Conservation (phyloP, 1,284 basidiomycete genomes). For the Sparassis latifolia region DNA sequence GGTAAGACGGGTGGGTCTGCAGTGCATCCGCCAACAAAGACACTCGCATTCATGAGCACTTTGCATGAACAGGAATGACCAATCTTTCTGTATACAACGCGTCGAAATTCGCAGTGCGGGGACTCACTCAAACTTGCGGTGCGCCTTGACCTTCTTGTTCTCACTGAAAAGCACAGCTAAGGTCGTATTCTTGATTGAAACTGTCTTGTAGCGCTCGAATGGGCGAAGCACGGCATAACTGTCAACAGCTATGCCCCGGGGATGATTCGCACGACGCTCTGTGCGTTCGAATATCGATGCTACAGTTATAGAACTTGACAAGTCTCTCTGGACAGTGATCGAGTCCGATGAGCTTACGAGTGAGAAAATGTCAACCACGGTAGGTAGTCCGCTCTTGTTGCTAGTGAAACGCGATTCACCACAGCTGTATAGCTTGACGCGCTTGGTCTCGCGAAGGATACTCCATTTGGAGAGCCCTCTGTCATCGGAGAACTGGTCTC, state of each 20-base stretch:
- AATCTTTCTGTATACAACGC: conserved; percentile 10
- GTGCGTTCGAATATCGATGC: background rate
- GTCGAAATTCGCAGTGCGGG: conserved; percentile 25
- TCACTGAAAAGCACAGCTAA: background rate
- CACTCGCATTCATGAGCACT: background rate
- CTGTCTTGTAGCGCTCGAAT: conserved; percentile 2
- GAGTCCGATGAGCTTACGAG: background rate
- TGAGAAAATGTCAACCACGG: conserved; percentile 2
- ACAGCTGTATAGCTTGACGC: background rate
- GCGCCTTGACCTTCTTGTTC: background rate
- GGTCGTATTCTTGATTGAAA: background rate
- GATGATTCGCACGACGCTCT: conserved; percentile 5
- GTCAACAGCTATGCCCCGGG: conserved; percentile 12
- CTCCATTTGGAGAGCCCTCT: conserved; percentile 3
- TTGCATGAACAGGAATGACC: background rate
- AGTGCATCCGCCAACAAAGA: background rate
- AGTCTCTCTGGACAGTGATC: background rate
- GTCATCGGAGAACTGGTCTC: conserved; percentile 8
- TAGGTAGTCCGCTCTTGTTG: background rate
- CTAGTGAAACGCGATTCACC: background rate
- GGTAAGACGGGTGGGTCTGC: conserved; percentile 2
- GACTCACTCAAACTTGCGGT: conserved; percentile 22
- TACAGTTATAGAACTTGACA: background rate
- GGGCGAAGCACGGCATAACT: conserved; percentile 4
- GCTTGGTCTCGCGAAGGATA: conserved; percentile 2